A percentile compares a stretch with the other conserved stretches of the same genome.
Evolutionary conservation across 495 filamentous ascomycete species (phyloP).

Genomic region (Penicillium simplicissimum): DNA sequence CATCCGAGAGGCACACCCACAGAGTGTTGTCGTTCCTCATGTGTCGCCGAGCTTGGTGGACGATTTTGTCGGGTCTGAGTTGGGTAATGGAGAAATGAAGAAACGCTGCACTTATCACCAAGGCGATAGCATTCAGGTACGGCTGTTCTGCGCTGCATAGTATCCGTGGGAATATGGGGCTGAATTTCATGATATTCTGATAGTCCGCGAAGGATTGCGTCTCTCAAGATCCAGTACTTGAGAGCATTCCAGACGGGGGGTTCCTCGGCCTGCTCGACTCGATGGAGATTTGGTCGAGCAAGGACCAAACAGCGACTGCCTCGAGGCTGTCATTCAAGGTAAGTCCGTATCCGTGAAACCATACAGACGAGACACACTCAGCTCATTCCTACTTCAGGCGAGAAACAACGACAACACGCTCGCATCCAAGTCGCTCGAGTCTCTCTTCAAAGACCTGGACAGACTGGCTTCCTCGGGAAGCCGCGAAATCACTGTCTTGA

Average conservation of each 20-base stretch:
- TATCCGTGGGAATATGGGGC: background rate
- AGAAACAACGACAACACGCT: slow-evolving; percentile 1
- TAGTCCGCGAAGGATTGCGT: slow-evolving; percentile 29
- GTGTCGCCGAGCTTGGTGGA: slow-evolving; percentile 12
- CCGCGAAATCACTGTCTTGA: slow-evolving; percentile 25
- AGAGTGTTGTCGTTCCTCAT: slow-evolving; percentile 23
- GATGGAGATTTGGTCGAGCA: slow-evolving; percentile 32
- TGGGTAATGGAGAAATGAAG: slow-evolving; percentile 11
- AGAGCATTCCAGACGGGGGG: slow-evolving; percentile 14
- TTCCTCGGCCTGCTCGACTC: slow-evolving; percentile 23
- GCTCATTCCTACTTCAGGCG: slow-evolving; percentile 4
- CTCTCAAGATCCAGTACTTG: slow-evolving; percentile 22
- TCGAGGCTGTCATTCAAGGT: slow-evolving; percentile 34
- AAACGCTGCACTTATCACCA: slow-evolving; percentile 27
- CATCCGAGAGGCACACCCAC: slow-evolving; percentile 22
- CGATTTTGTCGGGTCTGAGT: slow-evolving; percentile 15
- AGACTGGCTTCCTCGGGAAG: slow-evolving; percentile 17
- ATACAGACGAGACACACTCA: background rate
- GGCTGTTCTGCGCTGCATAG: background rate
- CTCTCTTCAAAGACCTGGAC: slow-evolving; percentile 24
- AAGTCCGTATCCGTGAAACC: background rate
- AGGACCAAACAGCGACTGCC: slow-evolving; percentile 16
- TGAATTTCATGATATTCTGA: slow-evolving; percentile 1
- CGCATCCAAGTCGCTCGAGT: slow-evolving; percentile 18
- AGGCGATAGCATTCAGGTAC: slow-evolving; percentile 23